These are phyloP conservation scores for Fraxinus sp. DNA, from an alignment of 305 asterid species.

Conservation along the genomic window DNA sequence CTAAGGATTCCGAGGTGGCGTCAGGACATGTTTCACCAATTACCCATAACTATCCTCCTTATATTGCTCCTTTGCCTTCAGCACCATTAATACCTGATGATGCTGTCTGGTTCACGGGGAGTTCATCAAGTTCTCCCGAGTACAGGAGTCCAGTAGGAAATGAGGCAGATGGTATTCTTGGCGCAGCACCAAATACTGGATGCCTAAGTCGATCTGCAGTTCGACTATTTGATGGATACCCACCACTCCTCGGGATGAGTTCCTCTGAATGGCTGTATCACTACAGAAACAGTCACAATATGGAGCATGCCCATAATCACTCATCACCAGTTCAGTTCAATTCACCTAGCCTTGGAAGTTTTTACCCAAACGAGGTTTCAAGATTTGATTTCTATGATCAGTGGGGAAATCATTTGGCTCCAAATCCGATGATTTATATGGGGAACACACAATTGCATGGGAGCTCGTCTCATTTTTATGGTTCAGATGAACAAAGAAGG, in stretches of 20 bases:
- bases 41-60: constrained; percentile 35
- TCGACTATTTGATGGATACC: constrained; percentile 49
- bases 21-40: constrained; percentile 34
- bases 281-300: constrained; percentile 66
- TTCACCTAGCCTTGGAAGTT: constrained; percentile 36
- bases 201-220: constrained; percentile 33
- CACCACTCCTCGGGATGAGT: constrained; percentile 68
- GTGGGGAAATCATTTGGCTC: constrained; percentile 67
- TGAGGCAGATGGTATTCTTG: constrained; percentile 66
- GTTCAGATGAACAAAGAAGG: constrained; percentile 41
- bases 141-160: constrained; percentile 15
- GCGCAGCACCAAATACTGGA: constrained; percentile 60
- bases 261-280: constrained; percentile 95
- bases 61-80: constrained; percentile 67
- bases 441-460: constrained; percentile 46
- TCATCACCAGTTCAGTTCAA: constrained; percentile 41
- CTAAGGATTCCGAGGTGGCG: constrained; percentile 25
- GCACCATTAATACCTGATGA: constrained; percentile 80
- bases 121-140: neutral
- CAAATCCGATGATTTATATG: constrained; percentile 49
- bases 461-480: constrained; percentile 39
- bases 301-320: constrained; percentile 37
- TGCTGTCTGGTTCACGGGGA: constrained; percentile 50
- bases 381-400: constrained; percentile 56
- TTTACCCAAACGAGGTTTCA: constrained; percentile 36